phyloP scores from a whole-genome alignment of 2,329 filamentous ascomycete species.

The Thermoascus crustaceus region DNA sequence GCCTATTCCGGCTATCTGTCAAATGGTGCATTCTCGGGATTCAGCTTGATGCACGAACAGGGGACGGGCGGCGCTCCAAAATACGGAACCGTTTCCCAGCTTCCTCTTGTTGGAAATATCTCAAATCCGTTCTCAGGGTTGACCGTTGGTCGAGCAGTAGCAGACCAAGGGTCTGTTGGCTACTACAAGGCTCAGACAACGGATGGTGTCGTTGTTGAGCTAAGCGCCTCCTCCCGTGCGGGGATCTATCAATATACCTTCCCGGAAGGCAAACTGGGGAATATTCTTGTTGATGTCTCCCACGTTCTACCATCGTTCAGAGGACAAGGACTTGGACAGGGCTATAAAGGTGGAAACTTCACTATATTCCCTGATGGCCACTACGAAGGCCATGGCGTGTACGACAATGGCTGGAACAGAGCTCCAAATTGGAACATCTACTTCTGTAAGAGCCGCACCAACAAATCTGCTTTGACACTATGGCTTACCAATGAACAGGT shows the following conservation, averaged over 20 bases:
- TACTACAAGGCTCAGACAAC: slow-evolving; percentile 52
- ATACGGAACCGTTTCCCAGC: slow-evolving; percentile 57
- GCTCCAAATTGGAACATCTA: slow-evolving; percentile 44
- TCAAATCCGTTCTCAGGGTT: slow-evolving; percentile 49
- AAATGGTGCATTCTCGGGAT: slow-evolving; percentile 49
- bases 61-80: slow-evolving; percentile 63
- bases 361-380: slow-evolving; percentile 42
- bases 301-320: slow-evolving; percentile 58
- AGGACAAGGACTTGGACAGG: slow-evolving; percentile 53
- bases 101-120: slow-evolving; percentile 46
- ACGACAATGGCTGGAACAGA: slow-evolving; percentile 61
- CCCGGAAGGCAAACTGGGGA: slow-evolving; percentile 30
- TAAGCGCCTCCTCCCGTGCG: slow-evolving; percentile 47
- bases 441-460: slow-evolving; percentile 22
- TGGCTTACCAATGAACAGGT: slow-evolving; percentile 42
- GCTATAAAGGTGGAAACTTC: slow-evolving; percentile 54
- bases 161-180: slow-evolving; percentile 50
- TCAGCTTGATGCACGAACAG: slow-evolving; percentile 58
- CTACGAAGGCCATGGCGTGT: slow-evolving; percentile 55
- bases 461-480: too few relatives aligned
- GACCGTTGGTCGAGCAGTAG: slow-evolving; percentile 46
- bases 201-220: slow-evolving; percentile 49
- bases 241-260: slow-evolving; percentile 54
- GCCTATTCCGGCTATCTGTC: slow-evolving; percentile 35
- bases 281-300: slow-evolving; percentile 56